These are phyloP conservation scores for Deinandra increscens DNA, from an alignment of 129 eudicot genomes.

Conservation along the genomic window DNA sequence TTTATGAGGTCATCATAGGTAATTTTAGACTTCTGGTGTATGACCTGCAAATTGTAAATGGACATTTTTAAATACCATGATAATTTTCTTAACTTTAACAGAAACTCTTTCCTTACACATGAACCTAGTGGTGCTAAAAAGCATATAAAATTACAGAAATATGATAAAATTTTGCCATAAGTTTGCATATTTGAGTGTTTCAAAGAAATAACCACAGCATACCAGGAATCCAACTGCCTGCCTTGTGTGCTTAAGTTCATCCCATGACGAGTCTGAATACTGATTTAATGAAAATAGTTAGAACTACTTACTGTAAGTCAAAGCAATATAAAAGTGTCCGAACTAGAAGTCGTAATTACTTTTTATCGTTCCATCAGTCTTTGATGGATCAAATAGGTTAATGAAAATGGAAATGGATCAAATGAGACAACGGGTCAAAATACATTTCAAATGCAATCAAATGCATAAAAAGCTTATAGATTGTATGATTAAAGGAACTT, in stretches of 20 bases:
- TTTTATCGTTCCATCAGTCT: not conserved
- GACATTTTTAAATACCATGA: not conserved
- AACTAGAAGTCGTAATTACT: constrained; percentile 11
- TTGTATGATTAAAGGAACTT: not conserved
- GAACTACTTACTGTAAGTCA: not conserved
- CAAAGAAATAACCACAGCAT: constrained; percentile 26
- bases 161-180: not conserved
- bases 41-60: constrained; percentile 50
- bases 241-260: constrained; percentile 60
- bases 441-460: not conserved
- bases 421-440: not conserved
- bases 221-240: constrained; percentile 82
- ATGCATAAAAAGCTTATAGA: not conserved
- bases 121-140: too few relatives aligned
- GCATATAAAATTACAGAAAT: not conserved
- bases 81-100: not conserved
- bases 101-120: too few relatives aligned
- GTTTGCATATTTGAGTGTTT: constrained; percentile 9
- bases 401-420: not conserved
- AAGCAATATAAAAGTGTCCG: not conserved
- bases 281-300: constrained; percentile 26
- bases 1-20: constrained; percentile 57
- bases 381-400: not conserved
- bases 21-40: constrained; percentile 66
- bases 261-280: constrained; percentile 66